phyloP scores from a whole-genome alignment of 2,329 filamentous ascomycete genomes.

The Salinomyces thailandicus region DNA sequence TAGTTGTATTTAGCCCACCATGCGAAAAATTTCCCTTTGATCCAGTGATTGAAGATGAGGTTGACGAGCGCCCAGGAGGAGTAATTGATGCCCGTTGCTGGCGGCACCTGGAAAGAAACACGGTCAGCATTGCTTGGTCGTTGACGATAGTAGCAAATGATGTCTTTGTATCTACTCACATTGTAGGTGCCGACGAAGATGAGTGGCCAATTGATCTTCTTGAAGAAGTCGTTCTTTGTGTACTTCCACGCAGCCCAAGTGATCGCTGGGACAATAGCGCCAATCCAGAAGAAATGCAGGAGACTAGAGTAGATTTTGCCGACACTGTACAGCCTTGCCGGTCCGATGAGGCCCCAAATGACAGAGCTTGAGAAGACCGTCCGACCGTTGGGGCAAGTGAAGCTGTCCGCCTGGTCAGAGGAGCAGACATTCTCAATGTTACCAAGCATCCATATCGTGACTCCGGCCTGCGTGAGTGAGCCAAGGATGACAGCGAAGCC shows the following conservation, averaged over 20 bases:
- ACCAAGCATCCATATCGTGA: conserved; percentile 39
- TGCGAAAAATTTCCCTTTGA: conserved; percentile 45
- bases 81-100: conserved; percentile 74
- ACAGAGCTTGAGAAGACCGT: conserved; percentile 33
- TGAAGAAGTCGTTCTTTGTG: conserved; percentile 17
- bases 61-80: conserved; percentile 58
- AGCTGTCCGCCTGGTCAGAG: conserved; percentile 35
- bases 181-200: conserved; percentile 52
- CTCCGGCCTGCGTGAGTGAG: conserved; percentile 32
- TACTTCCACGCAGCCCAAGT: conserved; percentile 35
- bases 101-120: conserved; percentile 45
- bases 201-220: conserved; percentile 44
- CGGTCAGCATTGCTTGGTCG: neutral
- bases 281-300: conserved; percentile 45
- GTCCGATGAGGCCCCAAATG: conserved; percentile 38
- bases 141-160: neutral
- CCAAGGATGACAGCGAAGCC: conserved; percentile 34
- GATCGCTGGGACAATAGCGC: conserved; percentile 32
- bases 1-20: conserved; percentile 23
- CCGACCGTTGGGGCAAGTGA: conserved; percentile 40
- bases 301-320: conserved; percentile 39
- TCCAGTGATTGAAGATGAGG: conserved; percentile 32
- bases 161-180: no score
- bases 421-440: conserved; percentile 34
- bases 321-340: conserved; percentile 37